Evolutionary conservation across 2,329 filamentous ascomycete species (phyloP), one percentile per base, ranked within the genome.

Genomic region (Penicillium sp.): DNA sequence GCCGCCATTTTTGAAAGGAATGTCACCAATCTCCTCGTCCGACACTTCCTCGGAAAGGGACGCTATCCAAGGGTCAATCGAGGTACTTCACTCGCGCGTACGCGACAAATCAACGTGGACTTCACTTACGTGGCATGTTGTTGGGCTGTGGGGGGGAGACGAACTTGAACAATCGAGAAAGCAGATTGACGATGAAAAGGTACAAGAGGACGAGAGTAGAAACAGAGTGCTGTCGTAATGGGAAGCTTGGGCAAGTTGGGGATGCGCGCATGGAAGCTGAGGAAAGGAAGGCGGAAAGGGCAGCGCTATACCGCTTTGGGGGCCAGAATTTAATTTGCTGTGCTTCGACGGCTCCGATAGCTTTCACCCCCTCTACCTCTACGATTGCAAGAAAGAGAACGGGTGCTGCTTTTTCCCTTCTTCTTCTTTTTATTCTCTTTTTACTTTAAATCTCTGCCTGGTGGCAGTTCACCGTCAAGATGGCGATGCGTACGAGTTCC

Each of bases 401-500:
- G 15, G 33, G 33, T 50, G 29, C 20, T 38, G 49, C 49, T 37
- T 44, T 42, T 31, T 12, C 33, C 28, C 38, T 5, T 35, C 24
- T 42, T 51, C 46, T 45, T 53, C 29, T 47, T 45, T 23, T 53
- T 41, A 49, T 25, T 54, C 50, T 50, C 44, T 41, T 32, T 29
- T 46, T 51, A 47, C 38, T 45, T 46, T 47, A 38, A 52, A 46
- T 47, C 47, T 46, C 62, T 66, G 62, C 65, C 65, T 46, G 52
- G 57, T 61, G 67, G 65, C 65, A 66, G 58, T 63, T 52, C 54
- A 61, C 60, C 62, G 63, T 69, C 65, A 73, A 69, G 41, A 75
- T 75, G 73, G 72, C 73, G 53, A 75, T 75, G 73, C 71, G 73
- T 75, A 69, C 58, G 72, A 45, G 31, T n/a, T 46, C 37, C 51